A percentile compares a stretch with the other conserved stretches of the same genome.
These are phyloP conservation scores for Cyclotella choctawhatcheeana DNA, from an alignment of 108 stramenopile species.

Conservation along the genomic window DNA sequence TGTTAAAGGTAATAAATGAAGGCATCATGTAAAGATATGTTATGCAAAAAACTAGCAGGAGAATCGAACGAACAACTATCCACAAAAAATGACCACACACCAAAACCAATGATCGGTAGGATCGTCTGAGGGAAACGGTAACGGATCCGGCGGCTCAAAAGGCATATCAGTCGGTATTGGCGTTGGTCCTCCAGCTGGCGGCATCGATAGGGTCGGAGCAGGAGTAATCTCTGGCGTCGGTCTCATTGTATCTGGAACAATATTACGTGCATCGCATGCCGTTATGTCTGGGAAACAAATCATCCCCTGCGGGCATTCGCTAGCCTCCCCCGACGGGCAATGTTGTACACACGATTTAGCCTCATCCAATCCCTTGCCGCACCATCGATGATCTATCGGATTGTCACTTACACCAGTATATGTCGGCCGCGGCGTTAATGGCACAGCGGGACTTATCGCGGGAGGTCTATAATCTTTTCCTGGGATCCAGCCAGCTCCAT, in stretches of 20 bases:
- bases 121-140: constrained; percentile 41
- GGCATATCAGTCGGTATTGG: constrained; percentile 52
- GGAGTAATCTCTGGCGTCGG: constrained; percentile 1
- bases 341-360: constrained; percentile 36
- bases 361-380: constrained; percentile 39
- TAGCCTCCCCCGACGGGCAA: constrained; percentile 34
- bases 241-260: constrained; percentile 8
- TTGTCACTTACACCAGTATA: constrained; percentile 34
- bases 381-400: constrained; percentile 45
- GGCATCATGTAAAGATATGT: neutral
- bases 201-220: constrained; percentile 8
- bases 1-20: neutral
- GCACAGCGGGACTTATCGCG: constrained; percentile 29
- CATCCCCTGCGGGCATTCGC: constrained; percentile 13
- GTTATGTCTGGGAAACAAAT: constrained; percentile 31
- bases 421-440: constrained; percentile 21
- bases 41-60: neutral
- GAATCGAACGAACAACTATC: neutral
- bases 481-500: constrained; percentile 28
- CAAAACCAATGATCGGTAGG: constrained; percentile 46
- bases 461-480: constrained; percentile 14
- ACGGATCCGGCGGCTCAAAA: constrained; percentile 43
- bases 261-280: constrained; percentile 43
- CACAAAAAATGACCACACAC: neutral
- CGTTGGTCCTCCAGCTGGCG: constrained; percentile 21